phyloP scores from a whole-genome alignment of 2,329 filamentous ascomycete genomes.

The Alternaria brassicicola region DNA sequence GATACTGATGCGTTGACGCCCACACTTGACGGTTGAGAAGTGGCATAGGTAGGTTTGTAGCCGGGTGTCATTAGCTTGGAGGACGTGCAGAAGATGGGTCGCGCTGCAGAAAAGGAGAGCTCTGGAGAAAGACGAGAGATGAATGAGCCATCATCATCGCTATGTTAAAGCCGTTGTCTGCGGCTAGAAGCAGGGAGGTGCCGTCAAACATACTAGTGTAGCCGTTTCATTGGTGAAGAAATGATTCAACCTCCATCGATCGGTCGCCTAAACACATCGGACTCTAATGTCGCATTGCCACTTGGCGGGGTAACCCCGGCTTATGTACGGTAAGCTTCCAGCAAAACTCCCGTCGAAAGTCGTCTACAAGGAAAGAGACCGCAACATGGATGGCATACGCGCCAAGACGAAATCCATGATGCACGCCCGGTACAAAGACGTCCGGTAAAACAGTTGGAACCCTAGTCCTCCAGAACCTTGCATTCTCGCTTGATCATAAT shows the following conservation, averaged over 20 bases:
- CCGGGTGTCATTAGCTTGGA: neutral
- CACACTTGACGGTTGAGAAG: neutral
- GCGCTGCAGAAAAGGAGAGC: neutral
- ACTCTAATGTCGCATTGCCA: slow-evolving; percentile 1
- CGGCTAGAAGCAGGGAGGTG: neutral
- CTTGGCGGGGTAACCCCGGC: slow-evolving; percentile 1
- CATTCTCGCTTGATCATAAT: slow-evolving; percentile 7
- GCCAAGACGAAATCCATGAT: neutral
- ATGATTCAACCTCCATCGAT: neutral
- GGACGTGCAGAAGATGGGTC: neutral
- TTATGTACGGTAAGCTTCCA: neutral
- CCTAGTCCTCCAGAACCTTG: neutral
- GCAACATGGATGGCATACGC: neutral
- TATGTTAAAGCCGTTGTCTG: neutral
- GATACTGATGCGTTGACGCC: neutral
- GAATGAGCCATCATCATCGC: neutral
- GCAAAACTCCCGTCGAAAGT: neutral
- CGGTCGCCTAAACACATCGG: slow-evolving; percentile 8
- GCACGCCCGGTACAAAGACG: neutral
- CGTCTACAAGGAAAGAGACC: neutral
- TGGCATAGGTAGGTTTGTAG: neutral
- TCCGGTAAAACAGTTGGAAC: neutral
- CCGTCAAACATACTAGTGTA: neutral
- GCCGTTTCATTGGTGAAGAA: slow-evolving; percentile 4
- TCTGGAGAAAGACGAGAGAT: neutral